phyloP scores from a whole-genome alignment of 805 yeast genomes.

The Scheffersomyces lignosus region DNA sequence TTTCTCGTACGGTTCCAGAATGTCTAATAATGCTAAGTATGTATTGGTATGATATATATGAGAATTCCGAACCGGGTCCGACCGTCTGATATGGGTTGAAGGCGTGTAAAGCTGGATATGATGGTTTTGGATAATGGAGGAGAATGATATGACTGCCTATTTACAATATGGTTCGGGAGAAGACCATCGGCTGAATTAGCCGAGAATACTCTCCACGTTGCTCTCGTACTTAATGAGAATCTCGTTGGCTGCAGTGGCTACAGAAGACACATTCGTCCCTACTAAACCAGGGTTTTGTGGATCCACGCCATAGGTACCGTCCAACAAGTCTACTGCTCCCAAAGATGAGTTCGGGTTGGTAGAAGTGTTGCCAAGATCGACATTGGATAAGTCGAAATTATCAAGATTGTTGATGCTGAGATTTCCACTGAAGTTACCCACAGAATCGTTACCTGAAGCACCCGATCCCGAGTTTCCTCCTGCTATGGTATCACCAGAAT shows the following conservation, averaged over 20 bases:
- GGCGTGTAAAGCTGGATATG: too few relatives aligned
- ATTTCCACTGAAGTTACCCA: slow-evolving; percentile 2
- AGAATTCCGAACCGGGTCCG: too few relatives aligned
- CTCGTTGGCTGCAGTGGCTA: not conserved
- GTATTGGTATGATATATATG: too few relatives aligned
- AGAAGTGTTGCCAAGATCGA: not conserved
- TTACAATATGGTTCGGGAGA: too few relatives aligned
- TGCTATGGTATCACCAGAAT: slow-evolving; percentile 1
- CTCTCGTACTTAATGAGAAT: slow-evolving; percentile 1
- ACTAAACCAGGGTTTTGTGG: not conserved
- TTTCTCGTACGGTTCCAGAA: too few relatives aligned
- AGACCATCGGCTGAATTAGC: too few relatives aligned
- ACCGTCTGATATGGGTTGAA: too few relatives aligned
- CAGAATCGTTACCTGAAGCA: slow-evolving; percentile 2
- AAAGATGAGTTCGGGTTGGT: slow-evolving; percentile 3
- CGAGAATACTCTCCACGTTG: not conserved
- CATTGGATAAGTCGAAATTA: not conserved
- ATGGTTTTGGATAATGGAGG: too few relatives aligned
- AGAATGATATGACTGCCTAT: too few relatives aligned
- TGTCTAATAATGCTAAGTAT: too few relatives aligned
- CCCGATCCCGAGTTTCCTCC: slow-evolving; percentile 2
- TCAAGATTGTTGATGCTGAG: slow-evolving; percentile 1
- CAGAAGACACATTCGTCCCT: not conserved
- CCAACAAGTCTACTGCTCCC: slow-evolving; percentile 17
- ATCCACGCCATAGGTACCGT: slow-evolving; percentile 14